Conservation (phyloP, 768 basidiomycete species). For the Astraeus odoratus region DNA sequence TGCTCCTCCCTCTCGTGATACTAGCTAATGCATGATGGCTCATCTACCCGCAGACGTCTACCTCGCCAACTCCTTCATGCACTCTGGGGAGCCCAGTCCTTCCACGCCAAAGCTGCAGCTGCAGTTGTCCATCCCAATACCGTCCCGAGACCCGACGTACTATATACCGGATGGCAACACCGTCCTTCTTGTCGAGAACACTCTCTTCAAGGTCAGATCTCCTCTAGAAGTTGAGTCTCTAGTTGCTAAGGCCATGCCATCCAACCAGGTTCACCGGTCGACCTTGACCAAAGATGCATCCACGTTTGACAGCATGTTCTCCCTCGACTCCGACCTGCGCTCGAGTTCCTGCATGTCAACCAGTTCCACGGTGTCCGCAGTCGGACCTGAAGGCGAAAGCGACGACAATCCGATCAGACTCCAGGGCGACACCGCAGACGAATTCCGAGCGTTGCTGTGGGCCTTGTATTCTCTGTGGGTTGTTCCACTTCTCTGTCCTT, state of each 20-base stretch:
- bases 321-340: conserved; percentile 31
- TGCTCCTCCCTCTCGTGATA: not conserved
- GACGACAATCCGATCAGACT: conserved; percentile 46
- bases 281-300: conserved; percentile 39
- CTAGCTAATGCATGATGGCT: conserved; percentile 11
- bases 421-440: conserved; percentile 39
- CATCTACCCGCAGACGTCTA: conserved; percentile 27
- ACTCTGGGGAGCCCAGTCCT: conserved; percentile 24
- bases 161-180: conserved; percentile 36
- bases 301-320: conserved; percentile 42
- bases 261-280: conserved; percentile 32
- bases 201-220: conserved; percentile 41
- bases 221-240: conserved; percentile 11
- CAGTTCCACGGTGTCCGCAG: conserved; percentile 18
- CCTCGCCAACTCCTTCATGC: conserved; percentile 27
- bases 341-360: conserved; percentile 12
- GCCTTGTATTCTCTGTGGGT: conserved; percentile 46
- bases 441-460: conserved; percentile 50
- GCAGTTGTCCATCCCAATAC: conserved; percentile 27
- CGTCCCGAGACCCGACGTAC: conserved; percentile 33
- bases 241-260: conserved; percentile 16
- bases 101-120: conserved; percentile 29
- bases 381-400: conserved; percentile 37
- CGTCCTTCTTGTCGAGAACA: conserved; percentile 37
- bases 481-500: conserved; percentile 1